Evolutionary conservation across 305 asterid species (phyloP), one percentile per base, ranked within the genome.

Genomic region (Fraxinus albicans): DNA sequence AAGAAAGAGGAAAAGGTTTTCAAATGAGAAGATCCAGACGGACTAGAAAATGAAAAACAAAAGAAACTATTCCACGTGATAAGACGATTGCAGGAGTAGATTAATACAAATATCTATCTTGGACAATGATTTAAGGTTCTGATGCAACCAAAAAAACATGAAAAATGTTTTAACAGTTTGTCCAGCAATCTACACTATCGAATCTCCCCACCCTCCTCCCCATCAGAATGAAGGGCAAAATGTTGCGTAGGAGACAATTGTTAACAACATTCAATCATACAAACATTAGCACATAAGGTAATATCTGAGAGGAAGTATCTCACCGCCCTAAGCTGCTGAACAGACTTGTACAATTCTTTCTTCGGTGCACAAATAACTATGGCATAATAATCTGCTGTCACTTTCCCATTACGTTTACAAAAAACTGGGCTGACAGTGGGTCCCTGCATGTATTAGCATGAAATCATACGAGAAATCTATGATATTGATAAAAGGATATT

Each of bases 361-460:
- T 95, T 92, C 21, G 98, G 99, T 80, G 95, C 97, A 77, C 99
- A 96, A 60, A 96, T 92, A 77, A 92, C 98, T 58, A 95, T 85
- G 60, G 99, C 99, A 83, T 86, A 96, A 84, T 92, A 93, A 86
- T 93, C 96, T 73, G 93, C 83, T n/a, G 81, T 65, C 34, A 87
- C 93, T 80, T 77, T 80, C 69, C 97, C 98, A 19, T 89, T 87
- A 6, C 88, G 88, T 86, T 91, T 91, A 89, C 90, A 83, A 65
- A 91, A 95, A 77, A 96, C 99, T 42, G 98, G 97, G 90, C 96
- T 92, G 77, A 96, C 80, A 33, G 99, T 96, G 78, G 99, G 99
- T 88, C 99, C 99, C 99, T 94, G 88, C 83, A 80, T 34, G 15
- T 58, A 85, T 36, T 78, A 85, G 53, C 79, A 86, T 21, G 69